Evolutionary conservation across 2,329 filamentous ascomycete species (phyloP).

Genomic region (Escovopsis sp.): DNA sequence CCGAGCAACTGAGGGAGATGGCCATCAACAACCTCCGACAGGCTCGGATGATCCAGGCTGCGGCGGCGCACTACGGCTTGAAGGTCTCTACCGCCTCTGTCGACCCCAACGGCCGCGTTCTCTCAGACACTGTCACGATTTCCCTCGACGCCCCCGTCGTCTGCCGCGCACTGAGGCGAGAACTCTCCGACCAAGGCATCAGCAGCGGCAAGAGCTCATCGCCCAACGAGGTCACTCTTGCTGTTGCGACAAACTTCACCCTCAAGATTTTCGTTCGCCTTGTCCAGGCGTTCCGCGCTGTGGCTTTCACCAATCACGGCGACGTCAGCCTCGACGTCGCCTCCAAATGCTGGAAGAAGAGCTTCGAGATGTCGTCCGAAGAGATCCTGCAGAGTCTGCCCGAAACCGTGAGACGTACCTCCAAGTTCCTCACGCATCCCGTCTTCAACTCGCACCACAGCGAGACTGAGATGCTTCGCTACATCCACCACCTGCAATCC

Average conservation of each 20-base stretch:
- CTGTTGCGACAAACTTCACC: conserved; percentile 13
- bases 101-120: conserved; percentile 37
- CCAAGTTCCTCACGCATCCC: conserved; percentile 68
- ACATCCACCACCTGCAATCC: conserved; percentile 84
- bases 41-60: conserved; percentile 53
- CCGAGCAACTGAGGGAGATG: conserved; percentile 66
- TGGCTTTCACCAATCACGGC: conserved; percentile 13
- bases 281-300: conserved; percentile 13
- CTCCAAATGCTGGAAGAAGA: conserved; percentile 26
- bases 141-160: conserved; percentile 21
- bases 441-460: conserved; percentile 94
- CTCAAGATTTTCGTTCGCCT: conserved; percentile 10
- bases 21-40: conserved; percentile 62
- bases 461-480: conserved; percentile 84
- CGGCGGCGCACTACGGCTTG: conserved; percentile 48
- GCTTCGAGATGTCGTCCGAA: conserved; percentile 18
- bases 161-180: conserved; percentile 11
- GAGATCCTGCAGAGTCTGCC: conserved; percentile 32
- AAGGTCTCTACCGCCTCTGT: conserved; percentile 44
- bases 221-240: conserved; percentile 12
- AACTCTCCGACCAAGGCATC: conserved; percentile 44
- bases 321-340: conserved; percentile 14
- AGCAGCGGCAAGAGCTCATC: conserved; percentile 54
- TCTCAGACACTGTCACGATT: conserved; percentile 74
- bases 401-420: conserved; percentile 50